Percentiles rank a stretch among this genome's conserved stretches.
Evolutionary conservation across 768 basidiomycete genomes (phyloP).

Genomic region (Tulasnella sp.): DNA sequence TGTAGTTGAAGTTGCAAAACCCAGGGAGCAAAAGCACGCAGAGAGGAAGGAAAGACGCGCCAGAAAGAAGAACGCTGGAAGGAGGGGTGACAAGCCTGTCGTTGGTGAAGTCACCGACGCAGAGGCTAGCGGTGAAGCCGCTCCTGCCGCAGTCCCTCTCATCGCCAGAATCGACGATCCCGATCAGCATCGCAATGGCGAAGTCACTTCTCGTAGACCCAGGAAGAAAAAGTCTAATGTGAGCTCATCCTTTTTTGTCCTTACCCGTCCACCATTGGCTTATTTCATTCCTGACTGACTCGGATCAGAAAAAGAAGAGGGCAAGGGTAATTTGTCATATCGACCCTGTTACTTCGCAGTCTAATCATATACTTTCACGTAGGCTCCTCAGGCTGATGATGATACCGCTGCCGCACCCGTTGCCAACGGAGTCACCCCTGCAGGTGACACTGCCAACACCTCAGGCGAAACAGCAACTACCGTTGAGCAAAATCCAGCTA

Average conservation of each 20-base stretch:
- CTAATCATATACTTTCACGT: neutral
- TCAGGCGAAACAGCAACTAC: no score
- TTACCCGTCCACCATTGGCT: no score
- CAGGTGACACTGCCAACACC: slow-evolving; percentile 28
- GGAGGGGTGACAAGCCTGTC: slow-evolving; percentile 75
- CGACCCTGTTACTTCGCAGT: neutral
- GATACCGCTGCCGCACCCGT: slow-evolving; percentile 22
- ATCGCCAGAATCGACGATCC: slow-evolving; percentile 14
- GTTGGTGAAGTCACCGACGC: slow-evolving; percentile 84
- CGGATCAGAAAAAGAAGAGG: slow-evolving; percentile 31
- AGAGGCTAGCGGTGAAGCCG: slow-evolving; percentile 63
- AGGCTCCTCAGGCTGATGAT: slow-evolving; percentile 24
- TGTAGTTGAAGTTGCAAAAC: slow-evolving; percentile 88
- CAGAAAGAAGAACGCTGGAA: slow-evolving; percentile 62
- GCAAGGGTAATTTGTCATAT: slow-evolving; percentile 21
- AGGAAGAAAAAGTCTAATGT: no score
- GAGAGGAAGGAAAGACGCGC: slow-evolving; percentile 66
- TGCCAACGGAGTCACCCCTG: slow-evolving; percentile 30
- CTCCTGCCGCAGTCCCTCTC: slow-evolving; percentile 20
- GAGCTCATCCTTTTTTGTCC: no score
- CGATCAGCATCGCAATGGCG: no score
- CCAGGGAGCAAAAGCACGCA: slow-evolving; percentile 72
- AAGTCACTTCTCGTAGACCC: no score
- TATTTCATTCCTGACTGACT: no score
- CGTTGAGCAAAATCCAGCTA: slow-evolving; percentile 30